phyloP scores from a whole-genome alignment of 768 basidiomycete genomes.

The Rubroboletus pulcherrimus region DNA sequence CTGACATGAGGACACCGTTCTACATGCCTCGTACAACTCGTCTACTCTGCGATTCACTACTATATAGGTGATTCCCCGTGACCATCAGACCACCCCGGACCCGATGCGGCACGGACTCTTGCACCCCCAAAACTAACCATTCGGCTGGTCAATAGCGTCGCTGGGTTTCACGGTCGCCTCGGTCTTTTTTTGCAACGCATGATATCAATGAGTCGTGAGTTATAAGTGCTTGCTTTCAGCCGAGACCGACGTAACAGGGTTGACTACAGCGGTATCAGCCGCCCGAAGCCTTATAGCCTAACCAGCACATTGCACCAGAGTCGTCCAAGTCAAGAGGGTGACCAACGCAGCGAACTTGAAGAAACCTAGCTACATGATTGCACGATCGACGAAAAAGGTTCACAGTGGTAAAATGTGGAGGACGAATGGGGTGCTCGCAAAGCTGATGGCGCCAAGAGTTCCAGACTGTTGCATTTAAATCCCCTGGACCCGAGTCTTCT shows the following conservation, averaged over 20 bases:
- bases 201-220: neutral
- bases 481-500: neutral
- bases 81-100: no score
- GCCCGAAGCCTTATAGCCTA: neutral
- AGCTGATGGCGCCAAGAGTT: no score
- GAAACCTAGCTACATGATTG: neutral
- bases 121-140: no score
- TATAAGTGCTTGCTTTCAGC: neutral
- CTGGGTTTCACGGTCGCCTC: no score
- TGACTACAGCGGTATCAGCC: neutral
- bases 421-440: neutral
- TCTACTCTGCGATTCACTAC: no score
- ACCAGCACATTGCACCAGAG: neutral
- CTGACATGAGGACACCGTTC: no score
- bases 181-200: no score
- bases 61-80: no score
- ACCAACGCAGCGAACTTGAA: neutral
- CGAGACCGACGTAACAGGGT: neutral
- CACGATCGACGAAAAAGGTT: neutral
- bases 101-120: no score
- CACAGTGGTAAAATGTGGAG: neutral
- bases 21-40: no score
- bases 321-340: neutral
- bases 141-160: no score
- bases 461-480: neutral